Base-by-base conservation (phyloP, 441 rosid species). In the Eutrema salsugineum region DNA sequence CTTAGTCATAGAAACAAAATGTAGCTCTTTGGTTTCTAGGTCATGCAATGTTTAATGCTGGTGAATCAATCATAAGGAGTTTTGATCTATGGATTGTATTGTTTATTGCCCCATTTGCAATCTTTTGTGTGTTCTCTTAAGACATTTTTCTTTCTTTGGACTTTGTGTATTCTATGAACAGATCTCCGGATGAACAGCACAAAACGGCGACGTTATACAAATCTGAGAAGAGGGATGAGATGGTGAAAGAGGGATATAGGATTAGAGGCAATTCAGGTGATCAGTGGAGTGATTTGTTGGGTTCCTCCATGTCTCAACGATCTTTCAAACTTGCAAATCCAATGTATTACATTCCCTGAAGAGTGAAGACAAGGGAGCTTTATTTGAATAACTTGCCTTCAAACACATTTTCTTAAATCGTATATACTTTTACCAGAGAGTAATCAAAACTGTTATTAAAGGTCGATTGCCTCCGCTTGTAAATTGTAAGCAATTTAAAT, bases 211-310 rank as follows among this genome's bases (percentile, higher is more conserved):
- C 76, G 2, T 19, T 58, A 22, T 94, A 82, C 84, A 94, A 94
- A 72, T 91, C 96, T 3, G 95, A 87, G 77, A 91, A 80, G 85
- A 88, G 97, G 75, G 80, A 72, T 49, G 90, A 84, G 82, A 88
- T 94, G 91, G 83, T 75, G 64, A 68, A 68, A 53, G 86, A 87
- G 28, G 97, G 97, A 68, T 91, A 78, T 39, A 77, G 94, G 77
- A 87, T 94, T 58, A 79, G 78, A 3, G 99, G 97, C 9, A 94
- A 91, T 76, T 88, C 91, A 3, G 97, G 99, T 35, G 99, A 91
- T 67, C 99, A 94, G 33, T 94, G 97, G 97, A 94, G 97, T 36
- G 97, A 91, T 79, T 66, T 94, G 77, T 73, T 91, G 68, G 97
- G 96, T 27, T 68, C 80, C 50, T 47, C 83, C 2, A 77, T 88